A percentile compares a stretch with the other conserved stretches of the same genome.
phyloP scores from a whole-genome alignment of 1,284 basidiomycete genomes.

The Cutaneotrichosporon mucoides region DNA sequence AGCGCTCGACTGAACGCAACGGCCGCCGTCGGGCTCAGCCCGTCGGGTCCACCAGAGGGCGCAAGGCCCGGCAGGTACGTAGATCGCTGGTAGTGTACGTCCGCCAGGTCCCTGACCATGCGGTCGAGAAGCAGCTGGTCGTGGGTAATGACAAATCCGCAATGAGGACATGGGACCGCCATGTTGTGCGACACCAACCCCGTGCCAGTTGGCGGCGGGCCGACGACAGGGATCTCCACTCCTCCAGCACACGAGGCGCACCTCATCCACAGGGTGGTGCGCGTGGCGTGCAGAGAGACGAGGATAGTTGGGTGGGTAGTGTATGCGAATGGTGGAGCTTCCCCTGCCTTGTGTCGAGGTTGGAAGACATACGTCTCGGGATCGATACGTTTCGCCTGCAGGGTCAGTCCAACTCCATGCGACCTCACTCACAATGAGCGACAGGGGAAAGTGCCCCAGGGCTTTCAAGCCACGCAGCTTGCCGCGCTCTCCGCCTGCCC shows the following conservation, averaged over 20 bases:
- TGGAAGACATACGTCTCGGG: slow-evolving; percentile 15
- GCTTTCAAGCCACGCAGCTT: slow-evolving; percentile 5
- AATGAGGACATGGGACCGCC: slow-evolving; percentile 6
- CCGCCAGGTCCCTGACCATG: slow-evolving; percentile 61
- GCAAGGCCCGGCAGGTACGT: slow-evolving; percentile 7
- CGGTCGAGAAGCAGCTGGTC: slow-evolving; percentile 43
- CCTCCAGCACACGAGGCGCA: slow-evolving; percentile 15
- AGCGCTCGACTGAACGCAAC: background rate
- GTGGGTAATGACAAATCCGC: slow-evolving; percentile 14
- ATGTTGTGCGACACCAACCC: slow-evolving; percentile 15
- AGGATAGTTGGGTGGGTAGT: slow-evolving; percentile 5
- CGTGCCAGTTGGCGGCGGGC: background rate
- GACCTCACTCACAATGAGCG: slow-evolving; percentile 11
- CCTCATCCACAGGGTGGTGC: slow-evolving; percentile 1
- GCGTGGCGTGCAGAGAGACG: slow-evolving; percentile 8
- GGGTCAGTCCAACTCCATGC: background rate
- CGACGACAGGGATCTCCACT: slow-evolving; percentile 9
- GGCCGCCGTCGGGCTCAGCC: background rate
- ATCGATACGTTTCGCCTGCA: slow-evolving; percentile 10
- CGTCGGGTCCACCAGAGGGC: background rate
- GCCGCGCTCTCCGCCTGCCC: background rate
- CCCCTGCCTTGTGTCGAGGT: background rate
- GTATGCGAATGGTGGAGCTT: slow-evolving; percentile 2
- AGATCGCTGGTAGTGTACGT: background rate
- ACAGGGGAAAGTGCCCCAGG: slow-evolving; percentile 20